Evolutionary conservation across 305 asterid genomes (phyloP), one percentile per base, ranked within the genome.

Genomic region (Fraxinus platypoda): DNA sequence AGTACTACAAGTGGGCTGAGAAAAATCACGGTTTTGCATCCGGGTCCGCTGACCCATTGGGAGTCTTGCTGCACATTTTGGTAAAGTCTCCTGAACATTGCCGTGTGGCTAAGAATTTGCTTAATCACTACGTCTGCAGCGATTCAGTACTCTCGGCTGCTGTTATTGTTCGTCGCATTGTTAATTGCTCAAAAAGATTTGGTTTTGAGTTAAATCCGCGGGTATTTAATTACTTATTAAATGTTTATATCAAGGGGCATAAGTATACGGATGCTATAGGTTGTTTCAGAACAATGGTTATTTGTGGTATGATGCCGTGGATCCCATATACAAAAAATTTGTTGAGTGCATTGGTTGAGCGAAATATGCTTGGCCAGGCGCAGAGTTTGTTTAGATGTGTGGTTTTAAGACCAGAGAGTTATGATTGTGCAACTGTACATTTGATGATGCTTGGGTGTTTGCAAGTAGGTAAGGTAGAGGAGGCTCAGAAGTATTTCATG

Each of bases 61-160:
- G 89, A 84, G 87, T 94, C 79, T 85, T 95, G 85, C 86, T 94
- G 64, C 93, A 89, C 84, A 95, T 94, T 84, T 91, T 94, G 81
- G 91, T 88, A 64, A 89, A 88, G 84, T 89, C 88, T 77, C 80
- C 84, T 1, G 25, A 59, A 43, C 90, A 89, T 85, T 84, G 75
- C 25, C 28, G 17, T 23, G 72, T 68, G 21, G 92, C 91, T 59
- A 83, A 88, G 66, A 80, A 77, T 43, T 82, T 92, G 76, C 82
- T 95, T 75, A 75, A 83, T 80, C 76, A 85, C 75, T 82, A 78
- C 75, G 83, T 89, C 13, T 82, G 84, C 43, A 76, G 91, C n/a
- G 94, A 85, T 82, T 87, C 88, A 30, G 66, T 91, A 70, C 90
- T 91, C 2, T 80, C 88, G 1, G 91, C 88, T 74, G 66, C 12